phyloP scores from a whole-genome alignment of 371 early-diverging fungal genomes.

The Dichotomocladium elegans region DNA sequence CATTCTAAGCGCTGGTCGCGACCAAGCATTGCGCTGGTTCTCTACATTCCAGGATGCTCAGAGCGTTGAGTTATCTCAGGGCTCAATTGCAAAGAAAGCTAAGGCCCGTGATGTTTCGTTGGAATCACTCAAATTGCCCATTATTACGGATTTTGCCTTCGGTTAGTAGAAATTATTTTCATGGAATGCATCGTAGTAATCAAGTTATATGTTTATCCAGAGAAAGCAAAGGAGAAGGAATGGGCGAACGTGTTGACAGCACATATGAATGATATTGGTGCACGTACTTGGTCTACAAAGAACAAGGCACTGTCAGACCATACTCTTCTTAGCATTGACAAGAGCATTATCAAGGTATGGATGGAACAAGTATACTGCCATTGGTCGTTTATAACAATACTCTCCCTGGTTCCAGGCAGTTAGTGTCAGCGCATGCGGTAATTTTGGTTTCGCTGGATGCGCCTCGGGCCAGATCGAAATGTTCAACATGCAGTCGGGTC shows the following conservation, averaged over 20 bases:
- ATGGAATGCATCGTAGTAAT: too few relatives aligned
- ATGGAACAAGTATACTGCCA: neutral
- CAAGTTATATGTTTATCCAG: too few relatives aligned
- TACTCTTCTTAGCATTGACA: conserved; percentile 59
- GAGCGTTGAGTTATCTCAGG: conserved; percentile 83
- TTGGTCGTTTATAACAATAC: neutral
- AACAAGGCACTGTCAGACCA: conserved; percentile 74
- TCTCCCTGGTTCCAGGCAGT: conserved; percentile 50
- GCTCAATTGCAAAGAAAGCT: conserved; percentile 56
- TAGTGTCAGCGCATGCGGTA: conserved; percentile 85
- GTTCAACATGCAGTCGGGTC: conserved; percentile 94
- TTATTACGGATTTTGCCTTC: conserved; percentile 68
- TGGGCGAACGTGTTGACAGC: conserved; percentile 91
- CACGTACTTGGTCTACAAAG: conserved; percentile 81
- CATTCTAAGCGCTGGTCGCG: conserved; percentile 80
- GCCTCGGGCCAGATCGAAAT: conserved; percentile 76
- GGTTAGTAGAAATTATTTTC: conserved; percentile 37
- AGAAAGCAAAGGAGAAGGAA: conserved; percentile 62
- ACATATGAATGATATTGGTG: conserved; percentile 70
- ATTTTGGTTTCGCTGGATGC: conserved; percentile 87
- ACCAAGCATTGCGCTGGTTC: conserved; percentile 77
- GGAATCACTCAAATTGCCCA: conserved; percentile 70
- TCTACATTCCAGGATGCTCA: conserved; percentile 83
- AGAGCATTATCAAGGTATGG: conserved; percentile 52
- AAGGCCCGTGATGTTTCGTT: conserved; percentile 53